phyloP scores from a whole-genome alignment of 805 yeast genomes.

The Candida boleticola region DNA sequence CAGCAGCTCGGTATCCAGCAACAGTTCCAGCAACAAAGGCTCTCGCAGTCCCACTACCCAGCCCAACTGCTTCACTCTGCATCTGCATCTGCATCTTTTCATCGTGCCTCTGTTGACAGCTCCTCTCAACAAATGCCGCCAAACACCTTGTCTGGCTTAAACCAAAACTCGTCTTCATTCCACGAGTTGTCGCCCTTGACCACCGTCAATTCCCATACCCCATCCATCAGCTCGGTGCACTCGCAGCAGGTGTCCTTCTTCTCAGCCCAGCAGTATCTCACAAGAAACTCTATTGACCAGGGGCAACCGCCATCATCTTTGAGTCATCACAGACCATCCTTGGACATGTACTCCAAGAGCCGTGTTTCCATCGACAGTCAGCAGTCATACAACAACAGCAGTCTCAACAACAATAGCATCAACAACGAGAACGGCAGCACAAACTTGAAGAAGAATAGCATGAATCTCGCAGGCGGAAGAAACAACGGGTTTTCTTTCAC shows the following conservation, averaged over 20 bases:
- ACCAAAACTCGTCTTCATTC: background rate
- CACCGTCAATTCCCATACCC: constrained; percentile 43
- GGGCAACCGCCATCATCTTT: constrained; percentile 29
- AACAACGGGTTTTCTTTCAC: constrained; percentile 32
- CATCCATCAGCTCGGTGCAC: constrained; percentile 38
- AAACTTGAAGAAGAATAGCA: background rate
- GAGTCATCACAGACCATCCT: constrained; percentile 30
- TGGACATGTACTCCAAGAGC: constrained; percentile 30
- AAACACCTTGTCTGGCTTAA: background rate
- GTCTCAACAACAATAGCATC: constrained; percentile 14
- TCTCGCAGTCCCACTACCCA: background rate
- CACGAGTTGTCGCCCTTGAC: constrained; percentile 41
- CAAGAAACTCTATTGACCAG: constrained; percentile 38
- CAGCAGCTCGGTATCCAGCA: background rate
- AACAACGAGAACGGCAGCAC: background rate
- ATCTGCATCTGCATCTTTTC: constrained; percentile 1
- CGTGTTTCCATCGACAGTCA: constrained; percentile 32
- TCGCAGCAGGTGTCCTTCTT: constrained; percentile 43
- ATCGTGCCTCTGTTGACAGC: background rate
- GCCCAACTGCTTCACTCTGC: no score
- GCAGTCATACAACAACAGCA: constrained; percentile 2
- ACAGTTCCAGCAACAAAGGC: constrained; percentile 1
- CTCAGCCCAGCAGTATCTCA: constrained; percentile 41
- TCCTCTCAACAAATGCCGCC: background rate
- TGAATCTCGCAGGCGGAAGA: constrained; percentile 15